Percentiles rank a stretch among this genome's conserved stretches.
Conservation (phyloP, 148 eudicot genomes). For the Hydrangea macrophylla region DNA sequence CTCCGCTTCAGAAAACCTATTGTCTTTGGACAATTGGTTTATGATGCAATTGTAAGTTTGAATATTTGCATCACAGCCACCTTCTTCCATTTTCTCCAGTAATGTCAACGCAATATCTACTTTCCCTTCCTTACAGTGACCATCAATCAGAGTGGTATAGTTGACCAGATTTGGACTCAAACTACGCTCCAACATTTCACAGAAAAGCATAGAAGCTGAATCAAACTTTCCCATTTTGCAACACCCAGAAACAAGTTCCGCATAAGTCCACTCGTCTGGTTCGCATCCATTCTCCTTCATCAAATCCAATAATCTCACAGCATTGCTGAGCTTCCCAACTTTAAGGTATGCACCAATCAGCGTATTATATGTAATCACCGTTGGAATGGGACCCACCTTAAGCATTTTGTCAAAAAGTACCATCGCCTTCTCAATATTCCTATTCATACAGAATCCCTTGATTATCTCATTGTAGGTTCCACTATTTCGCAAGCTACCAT, state of each 20-base stretch:
- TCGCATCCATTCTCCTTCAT: slow-evolving; percentile 63
- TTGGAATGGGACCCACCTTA: slow-evolving; percentile 44
- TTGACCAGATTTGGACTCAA: slow-evolving; percentile 52
- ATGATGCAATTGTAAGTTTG: slow-evolving; percentile 64
- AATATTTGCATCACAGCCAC: slow-evolving; percentile 36
- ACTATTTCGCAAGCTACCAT: slow-evolving; percentile 34
- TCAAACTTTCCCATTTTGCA: slow-evolving; percentile 56
- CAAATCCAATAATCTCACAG: slow-evolving; percentile 57
- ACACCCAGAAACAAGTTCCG: slow-evolving; percentile 66
- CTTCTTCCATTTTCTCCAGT: slow-evolving; percentile 47
- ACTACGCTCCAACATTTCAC: slow-evolving; percentile 51
- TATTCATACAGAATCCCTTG: slow-evolving; percentile 46
- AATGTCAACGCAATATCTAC: slow-evolving; percentile 49
- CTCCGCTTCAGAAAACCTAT: slow-evolving; percentile 49
- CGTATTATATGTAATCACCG: slow-evolving; percentile 59
- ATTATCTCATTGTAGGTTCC: slow-evolving; percentile 66
- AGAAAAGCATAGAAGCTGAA: slow-evolving; percentile 43
- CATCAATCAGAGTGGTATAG: slow-evolving; percentile 62
- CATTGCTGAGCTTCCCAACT: slow-evolving; percentile 42
- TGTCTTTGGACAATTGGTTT: slow-evolving; percentile 46
- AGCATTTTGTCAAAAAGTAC: slow-evolving; percentile 52
- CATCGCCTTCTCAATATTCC: slow-evolving; percentile 56
- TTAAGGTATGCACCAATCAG: slow-evolving; percentile 54
- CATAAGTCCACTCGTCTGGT: slow-evolving; percentile 60
- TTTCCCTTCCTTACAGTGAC: slow-evolving; percentile 55